phyloP scores from a whole-genome alignment of 108 stramenopile species.

The Chaetoceros tenuissimus region DNA sequence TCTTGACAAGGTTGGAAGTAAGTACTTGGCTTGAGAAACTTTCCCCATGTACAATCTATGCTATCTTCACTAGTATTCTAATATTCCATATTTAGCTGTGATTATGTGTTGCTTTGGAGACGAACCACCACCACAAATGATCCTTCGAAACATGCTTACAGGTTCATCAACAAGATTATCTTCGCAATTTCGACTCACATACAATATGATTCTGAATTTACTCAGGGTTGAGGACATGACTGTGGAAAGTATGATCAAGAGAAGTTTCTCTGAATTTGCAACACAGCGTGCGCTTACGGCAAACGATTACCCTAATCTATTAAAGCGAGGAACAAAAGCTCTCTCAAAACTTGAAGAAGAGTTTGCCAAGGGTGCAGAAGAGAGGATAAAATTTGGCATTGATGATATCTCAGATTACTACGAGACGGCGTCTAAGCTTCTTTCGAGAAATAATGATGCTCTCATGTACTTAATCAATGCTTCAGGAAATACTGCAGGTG shows the following conservation, averaged over 20 bases:
- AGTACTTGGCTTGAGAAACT: too few relatives aligned
- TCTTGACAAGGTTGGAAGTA: conserved; percentile 91
- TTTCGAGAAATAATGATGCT: conserved; percentile 34
- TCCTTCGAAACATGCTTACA: conserved; percentile 83
- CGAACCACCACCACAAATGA: conserved; percentile 51
- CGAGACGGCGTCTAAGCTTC: conserved; percentile 25
- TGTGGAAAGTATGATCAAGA: conserved; percentile 96
- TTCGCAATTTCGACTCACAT: conserved; percentile 93
- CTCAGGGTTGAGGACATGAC: conserved; percentile 91
- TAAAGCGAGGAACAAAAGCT: conserved; percentile 62
- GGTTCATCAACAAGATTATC: conserved; percentile 79
- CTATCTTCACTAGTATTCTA: too few relatives aligned
- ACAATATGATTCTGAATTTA: conserved; percentile 96
- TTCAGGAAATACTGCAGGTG: conserved; percentile 37
- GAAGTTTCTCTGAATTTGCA: conserved; percentile 85
- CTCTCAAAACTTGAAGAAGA: conserved; percentile 60
- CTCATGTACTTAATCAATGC: conserved; percentile 33
- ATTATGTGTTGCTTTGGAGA: conserved; percentile 68
- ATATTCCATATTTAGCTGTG: too few relatives aligned
- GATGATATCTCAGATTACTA: conserved; percentile 77
- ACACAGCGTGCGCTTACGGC: conserved; percentile 89
- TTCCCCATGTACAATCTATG: too few relatives aligned
- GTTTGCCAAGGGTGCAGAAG: conserved; percentile 36
- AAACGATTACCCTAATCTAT: conserved; percentile 81
- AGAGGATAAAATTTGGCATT: conserved; percentile 48